These are phyloP conservation scores for Podila epicladia DNA, from an alignment of 192 early-diverging fungal species.

Conservation along the genomic window DNA sequence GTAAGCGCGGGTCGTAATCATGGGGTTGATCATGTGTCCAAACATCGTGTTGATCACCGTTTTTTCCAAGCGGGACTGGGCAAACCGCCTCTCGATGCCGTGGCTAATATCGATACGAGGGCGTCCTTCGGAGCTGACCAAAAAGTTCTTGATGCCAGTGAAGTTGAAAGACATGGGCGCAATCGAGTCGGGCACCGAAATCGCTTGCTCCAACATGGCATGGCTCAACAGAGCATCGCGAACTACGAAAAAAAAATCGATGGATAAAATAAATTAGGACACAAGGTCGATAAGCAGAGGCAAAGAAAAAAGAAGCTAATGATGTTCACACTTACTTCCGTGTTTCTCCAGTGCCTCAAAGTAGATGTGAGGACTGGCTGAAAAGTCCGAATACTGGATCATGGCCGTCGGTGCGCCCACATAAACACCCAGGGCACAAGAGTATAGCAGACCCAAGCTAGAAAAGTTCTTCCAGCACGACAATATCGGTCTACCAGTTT, in stretches of 20 bases:
- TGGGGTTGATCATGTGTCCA: constrained; percentile 80
- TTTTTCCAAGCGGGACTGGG: constrained; percentile 70
- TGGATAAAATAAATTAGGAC: background rate
- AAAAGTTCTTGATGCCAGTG: constrained; percentile 37
- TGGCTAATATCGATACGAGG: constrained; percentile 52
- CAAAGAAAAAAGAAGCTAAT: background rate
- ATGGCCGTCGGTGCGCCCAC: constrained; percentile 66
- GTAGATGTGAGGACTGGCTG: constrained; percentile 66
- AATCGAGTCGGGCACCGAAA: constrained; percentile 18
- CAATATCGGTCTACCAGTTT: constrained; percentile 54
- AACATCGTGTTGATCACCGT: constrained; percentile 78
- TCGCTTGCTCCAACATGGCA: constrained; percentile 46
- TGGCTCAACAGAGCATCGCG: constrained; percentile 36
- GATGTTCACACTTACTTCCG: constrained; percentile 54
- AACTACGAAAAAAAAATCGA: constrained; percentile 4
- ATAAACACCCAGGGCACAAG: constrained; percentile 51
- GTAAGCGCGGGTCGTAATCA: constrained; percentile 83
- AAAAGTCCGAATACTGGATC: constrained; percentile 71
- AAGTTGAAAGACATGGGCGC: constrained; percentile 31
- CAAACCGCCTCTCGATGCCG: constrained; percentile 67
- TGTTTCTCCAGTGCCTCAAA: constrained; percentile 80
- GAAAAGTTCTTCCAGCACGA: constrained; percentile 49
- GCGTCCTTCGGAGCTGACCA: constrained; percentile 41
- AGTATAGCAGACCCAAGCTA: constrained; percentile 54
- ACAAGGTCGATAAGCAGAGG: too few species aligned